Base-by-base conservation (phyloP, 208 protist species). In the Leishmania major region DNA sequence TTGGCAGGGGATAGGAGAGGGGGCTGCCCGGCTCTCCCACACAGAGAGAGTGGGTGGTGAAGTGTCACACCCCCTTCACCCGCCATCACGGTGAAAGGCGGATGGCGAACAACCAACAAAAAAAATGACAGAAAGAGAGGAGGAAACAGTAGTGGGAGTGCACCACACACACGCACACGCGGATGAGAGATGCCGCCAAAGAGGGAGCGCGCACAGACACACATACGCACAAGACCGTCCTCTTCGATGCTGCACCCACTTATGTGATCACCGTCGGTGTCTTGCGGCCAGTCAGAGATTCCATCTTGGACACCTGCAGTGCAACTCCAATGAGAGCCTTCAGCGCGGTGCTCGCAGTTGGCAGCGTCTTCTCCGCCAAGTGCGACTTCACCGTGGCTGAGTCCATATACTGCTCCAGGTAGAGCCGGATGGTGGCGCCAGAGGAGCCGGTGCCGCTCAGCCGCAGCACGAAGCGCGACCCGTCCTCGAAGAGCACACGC, bases 201-300 rank as follows among this genome's bases (percentile, higher is more conserved):
- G 25, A 19, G 74, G 22, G 47, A 57, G n/a, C 74, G 25, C 55
- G 31, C 49, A n/a, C n/a, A 62, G 3, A n/a, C 49, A 64, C 53
- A 51, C 55, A 31, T 4, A n/a, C 74, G 17, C 35, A 67, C 4
- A 45, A 31, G 43, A n/a, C 43, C 8, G 10, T 60, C 51, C 28
- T 60, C 51, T 40, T 62, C 51, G 31, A 13, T 7, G 55, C 49
- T 80, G 77, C 3, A 6, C 40, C 22, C 7, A 28, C 67, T 55
- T 43, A 99, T 53, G 99, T 99, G 78, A 99, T 99, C 71, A 99
- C 99, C 57, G 96, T 99, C n/a, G 99, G 98, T 51, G 92, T 85
- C 28, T 95, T 81, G 81, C 98, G 93, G 22, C 96, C 96, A 43
- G 98, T 99, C 83, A 95, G 87, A 55, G 91, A 72, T n/a, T 88